Evolutionary conservation across 371 early-diverging fungal species (phyloP), one percentile per base, ranked within the genome.

Genomic region (Syncephalastrum racemosum): DNA sequence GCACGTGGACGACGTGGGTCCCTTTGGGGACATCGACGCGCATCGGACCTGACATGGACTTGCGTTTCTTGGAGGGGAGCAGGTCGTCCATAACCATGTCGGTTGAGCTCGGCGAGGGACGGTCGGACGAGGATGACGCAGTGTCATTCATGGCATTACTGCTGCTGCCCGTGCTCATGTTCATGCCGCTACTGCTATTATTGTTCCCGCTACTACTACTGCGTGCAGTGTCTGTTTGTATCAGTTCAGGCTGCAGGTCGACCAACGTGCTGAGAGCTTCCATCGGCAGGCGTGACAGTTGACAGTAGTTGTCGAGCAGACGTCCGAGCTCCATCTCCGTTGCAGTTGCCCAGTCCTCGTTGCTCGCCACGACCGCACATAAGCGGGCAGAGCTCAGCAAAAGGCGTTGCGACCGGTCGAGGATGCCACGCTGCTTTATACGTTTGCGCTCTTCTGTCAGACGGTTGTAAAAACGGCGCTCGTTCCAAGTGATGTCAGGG

Each of bases 401-500:
- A 15, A 79, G 64, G 10, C 73, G 66, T 43, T 75, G 75, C 2
- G 82, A 78, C 12, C 83, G 65, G 31, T 64, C 73, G 23, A 74
- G 70, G 0, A 76, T 70, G 27, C 73, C 72, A 10, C 79, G 63
- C 27, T 79, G 67, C 36, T 66, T 59, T 18, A 76, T 73, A 23
- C 78, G 73, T 51, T 80, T 82, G 23, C 83, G 70, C 48, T 82
- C 83, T 46, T 79, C 81, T 6, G 72, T 73, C 49, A 83, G 56
- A 15, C 80, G 68, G 61, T 82, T 83, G 50, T 80, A 78, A 62
- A 85, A 83, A 12, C 79, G 72, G 43, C 83, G 74, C 52, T 85
- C 83, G 43, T 85, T 80, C 83, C 85, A 85, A 14, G 70, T 60
- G 40, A 81, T 69, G 25, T 79, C 74, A 5, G 85, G 81, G 59